Evolutionary conservation across 1,284 basidiomycete genomes (phyloP), one percentile per base, ranked within the genome.

Genomic region (Blastosporella zonata): DNA sequence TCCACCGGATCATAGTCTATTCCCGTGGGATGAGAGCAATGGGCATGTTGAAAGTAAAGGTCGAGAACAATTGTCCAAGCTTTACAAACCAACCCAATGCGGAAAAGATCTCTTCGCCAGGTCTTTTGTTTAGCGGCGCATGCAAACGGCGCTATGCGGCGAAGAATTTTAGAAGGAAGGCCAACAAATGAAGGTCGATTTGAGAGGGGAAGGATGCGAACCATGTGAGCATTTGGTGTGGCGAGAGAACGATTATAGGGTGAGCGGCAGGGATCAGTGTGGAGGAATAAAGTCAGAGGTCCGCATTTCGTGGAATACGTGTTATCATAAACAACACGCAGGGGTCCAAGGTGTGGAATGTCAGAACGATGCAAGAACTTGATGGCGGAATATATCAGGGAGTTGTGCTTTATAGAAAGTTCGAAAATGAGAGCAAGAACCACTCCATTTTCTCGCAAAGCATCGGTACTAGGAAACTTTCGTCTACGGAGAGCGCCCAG

Each of bases 21-120:
- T 13, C 3, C 20, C 5, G 13, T 17, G 25, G 3, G 25, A 28
- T 3, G 6, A 3, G 2, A 2, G n/a, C 27, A 13, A 13, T 23
- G 8, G 27, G 21, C 28, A 15, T 10, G 21, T 22, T 41, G 31
- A 12, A 41, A 40, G 18, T 27, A 41, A 10, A 40, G 18, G 38
- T 47, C 46, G 8, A 40, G 31, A 15, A 47, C 17, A 35, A 6
- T 12, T 13, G 21, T 21, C 37, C 46, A 47, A 2, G 37, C 20
- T 40, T 47, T 41, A 27, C 38, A 47, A 21, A 41, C 38, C 15
- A 41, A 21, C 6, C 46, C 29, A 18, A 34, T 33, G 4, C 6
- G 15, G 9, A 35, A 25, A 8, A 47, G 17, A 6, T 20, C 25
- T 25, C 8, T 18, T 7, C 45, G 21, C 37, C 45, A 40, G n/a